A percentile compares a stretch with the other conserved stretches of the same genome.
Evolutionary conservation across 2,329 filamentous ascomycete species (phyloP).

Genomic region (Phaeosphaeria sp.): DNA sequence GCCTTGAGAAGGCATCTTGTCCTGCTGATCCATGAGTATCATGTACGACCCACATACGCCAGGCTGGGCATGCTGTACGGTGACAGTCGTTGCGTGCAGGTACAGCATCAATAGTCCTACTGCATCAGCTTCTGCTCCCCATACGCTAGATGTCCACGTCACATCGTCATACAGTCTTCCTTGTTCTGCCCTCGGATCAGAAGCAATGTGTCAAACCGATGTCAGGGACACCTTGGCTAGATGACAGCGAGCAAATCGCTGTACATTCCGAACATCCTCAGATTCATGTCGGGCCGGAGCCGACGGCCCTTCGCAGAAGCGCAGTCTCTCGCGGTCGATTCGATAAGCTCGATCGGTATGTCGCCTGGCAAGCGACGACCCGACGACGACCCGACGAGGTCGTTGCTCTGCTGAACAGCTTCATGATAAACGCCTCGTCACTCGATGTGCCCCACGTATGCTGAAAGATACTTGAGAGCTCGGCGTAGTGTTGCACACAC

Average conservation of each 20-base stretch:
- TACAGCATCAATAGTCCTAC: constrained; percentile 18
- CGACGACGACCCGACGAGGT: constrained; percentile 17
- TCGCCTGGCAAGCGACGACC: constrained; percentile 20
- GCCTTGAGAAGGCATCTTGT: background rate
- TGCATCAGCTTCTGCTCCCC: constrained; percentile 32
- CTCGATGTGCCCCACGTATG: constrained; percentile 20
- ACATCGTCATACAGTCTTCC: constrained; percentile 10
- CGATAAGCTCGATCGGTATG: background rate
- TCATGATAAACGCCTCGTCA: constrained; percentile 17
- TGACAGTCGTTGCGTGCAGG: constrained; percentile 24
- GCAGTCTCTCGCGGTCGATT: background rate
- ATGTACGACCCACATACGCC: constrained; percentile 22
- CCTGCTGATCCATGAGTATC: constrained; percentile 16
- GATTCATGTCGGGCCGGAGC: constrained; percentile 6
- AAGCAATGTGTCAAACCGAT: constrained; percentile 16
- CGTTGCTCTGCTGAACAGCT: constrained; percentile 5
- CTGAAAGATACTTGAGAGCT: constrained; percentile 6
- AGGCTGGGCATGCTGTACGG: constrained; percentile 26
- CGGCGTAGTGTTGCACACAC: background rate
- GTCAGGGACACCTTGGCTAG: constrained; percentile 18
- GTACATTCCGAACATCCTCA: constrained; percentile 5
- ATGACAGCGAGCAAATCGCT: constrained; percentile 18
- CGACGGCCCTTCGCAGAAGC: constrained; percentile 5
- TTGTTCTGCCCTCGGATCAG: constrained; percentile 1
- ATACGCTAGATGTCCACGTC: constrained; percentile 38